phyloP scores from a whole-genome alignment of 768 basidiomycete genomes.

The Lentinula sp. region DNA sequence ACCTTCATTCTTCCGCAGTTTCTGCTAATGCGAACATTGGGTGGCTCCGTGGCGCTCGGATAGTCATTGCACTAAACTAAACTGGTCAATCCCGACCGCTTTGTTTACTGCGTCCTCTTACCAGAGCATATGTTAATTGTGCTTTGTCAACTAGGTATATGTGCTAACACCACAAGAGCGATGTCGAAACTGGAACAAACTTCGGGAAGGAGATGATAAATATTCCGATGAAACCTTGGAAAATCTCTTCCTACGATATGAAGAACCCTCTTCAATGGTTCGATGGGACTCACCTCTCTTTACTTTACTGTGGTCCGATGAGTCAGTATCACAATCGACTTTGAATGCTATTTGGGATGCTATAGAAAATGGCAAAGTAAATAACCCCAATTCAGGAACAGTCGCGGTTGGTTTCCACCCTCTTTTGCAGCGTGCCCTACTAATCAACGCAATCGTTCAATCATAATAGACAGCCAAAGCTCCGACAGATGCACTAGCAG shows the following conservation, averaged over 20 bases:
- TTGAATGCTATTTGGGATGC: constrained; percentile 71
- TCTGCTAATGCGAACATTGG: background rate
- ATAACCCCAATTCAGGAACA: constrained; percentile 85
- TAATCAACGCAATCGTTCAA: background rate
- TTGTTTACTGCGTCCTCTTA: background rate
- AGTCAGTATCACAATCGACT: constrained; percentile 42
- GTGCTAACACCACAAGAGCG: constrained; percentile 69
- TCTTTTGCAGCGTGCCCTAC: background rate
- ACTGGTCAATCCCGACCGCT: background rate
- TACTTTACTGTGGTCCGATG: constrained; percentile 73
- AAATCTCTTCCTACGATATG: constrained; percentile 82
- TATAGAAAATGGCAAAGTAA: constrained; percentile 71
- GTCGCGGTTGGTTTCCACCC: constrained; percentile 45
- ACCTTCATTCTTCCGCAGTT: background rate
- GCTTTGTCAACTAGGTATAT: constrained; percentile 48
- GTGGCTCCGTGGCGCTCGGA: background rate
- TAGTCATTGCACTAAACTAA: background rate
- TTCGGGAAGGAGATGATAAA: constrained; percentile 35
- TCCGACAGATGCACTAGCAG: constrained; percentile 81
- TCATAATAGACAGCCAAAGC: constrained; percentile 59
- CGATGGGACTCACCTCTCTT: constrained; percentile 97
- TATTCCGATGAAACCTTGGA: constrained; percentile 83
- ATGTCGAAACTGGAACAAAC: constrained; percentile 72
- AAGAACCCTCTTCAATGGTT: constrained; percentile 98
- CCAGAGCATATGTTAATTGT: background rate